A percentile compares a stretch with the other conserved stretches of the same genome.
Conservation (phyloP, 371 early-diverging fungal species). For the Mucor piriformis region DNA sequence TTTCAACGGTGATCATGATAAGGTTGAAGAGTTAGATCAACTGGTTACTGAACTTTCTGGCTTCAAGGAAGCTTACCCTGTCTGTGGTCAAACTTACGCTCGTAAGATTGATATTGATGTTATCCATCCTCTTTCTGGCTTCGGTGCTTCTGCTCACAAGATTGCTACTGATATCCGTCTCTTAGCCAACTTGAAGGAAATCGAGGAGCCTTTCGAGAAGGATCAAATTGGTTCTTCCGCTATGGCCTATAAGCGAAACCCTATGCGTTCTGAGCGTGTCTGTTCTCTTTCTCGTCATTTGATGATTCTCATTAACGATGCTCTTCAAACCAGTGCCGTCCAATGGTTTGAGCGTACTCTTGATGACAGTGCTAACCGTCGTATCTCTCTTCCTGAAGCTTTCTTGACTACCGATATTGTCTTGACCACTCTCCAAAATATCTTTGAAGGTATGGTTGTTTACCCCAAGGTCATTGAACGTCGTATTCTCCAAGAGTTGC, state of each 20-base stretch:
- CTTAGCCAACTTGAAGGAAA: constrained; percentile 95
- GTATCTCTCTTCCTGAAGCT: constrained; percentile 95
- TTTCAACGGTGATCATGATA: constrained; percentile 93
- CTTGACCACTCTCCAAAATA: constrained; percentile 91
- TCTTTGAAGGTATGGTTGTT: constrained; percentile 94
- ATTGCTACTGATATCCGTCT: constrained; percentile 96
- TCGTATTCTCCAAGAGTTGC: constrained; percentile 92
- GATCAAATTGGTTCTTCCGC: constrained; percentile 98
- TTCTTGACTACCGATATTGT: constrained; percentile 97
- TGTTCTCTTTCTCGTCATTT: constrained; percentile 96
- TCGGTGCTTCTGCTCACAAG: constrained; percentile 96
- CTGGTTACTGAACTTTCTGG: constrained; percentile 90
- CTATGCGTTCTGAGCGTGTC: constrained; percentile 97
- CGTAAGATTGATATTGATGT: constrained; percentile 97
- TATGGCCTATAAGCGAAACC: constrained; percentile 99
- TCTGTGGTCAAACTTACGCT: constrained; percentile 97
- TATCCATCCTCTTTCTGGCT: constrained; percentile 83
- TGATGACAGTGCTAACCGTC: constrained; percentile 96
- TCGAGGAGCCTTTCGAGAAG: constrained; percentile 98
- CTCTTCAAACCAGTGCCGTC: constrained; percentile 86
- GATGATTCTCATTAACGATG: constrained; percentile 89
- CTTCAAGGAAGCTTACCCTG: constrained; percentile 84
- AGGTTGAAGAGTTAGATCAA: constrained; percentile 90
- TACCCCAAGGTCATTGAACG: constrained; percentile 94
- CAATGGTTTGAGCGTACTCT: constrained; percentile 98